Evolutionary conservation across 1,284 basidiomycete species (phyloP), one percentile per base, ranked within the genome.

Genomic region (Stygiomarasmius scandens): DNA sequence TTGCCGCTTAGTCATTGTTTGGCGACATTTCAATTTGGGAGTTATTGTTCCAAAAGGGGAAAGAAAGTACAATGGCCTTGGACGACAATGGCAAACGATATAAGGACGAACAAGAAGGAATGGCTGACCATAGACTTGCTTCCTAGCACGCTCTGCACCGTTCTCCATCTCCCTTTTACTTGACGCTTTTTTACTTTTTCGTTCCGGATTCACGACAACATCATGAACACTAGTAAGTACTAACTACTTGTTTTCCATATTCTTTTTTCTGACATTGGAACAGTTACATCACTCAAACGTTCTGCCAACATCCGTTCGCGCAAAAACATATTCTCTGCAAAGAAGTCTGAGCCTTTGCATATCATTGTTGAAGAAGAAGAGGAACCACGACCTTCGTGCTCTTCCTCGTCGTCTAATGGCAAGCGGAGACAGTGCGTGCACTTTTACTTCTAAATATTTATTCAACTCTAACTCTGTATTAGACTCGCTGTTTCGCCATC

Each of bases 341-440:
- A 46, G 24, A 66, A 61, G 50, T 44, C 24, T 34, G 61, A 67
- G 50, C 62, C 63, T 34, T 66, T 74, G 45, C 68, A 71, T 44
- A 71, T 75, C 27, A 76, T 74, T 41, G 53, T 65, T 8, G 73
- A 75, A 47, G 73, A 76, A 58, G 70, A 74, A 34, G 55, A 60
- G 12, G 48, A 55, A 12, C 36, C 57, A 10, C 29, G 74, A 71
- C 58, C 59, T 51, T 27, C 63, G 60, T 41, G 51, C n/a, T 65
- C 69, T 29, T 67, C 66, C 14, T 61, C 60, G 25, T 55, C 62
- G 9, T 67, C 69, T 29, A 32, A 32, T 32, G 29, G 29, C 29
- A 32, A 60, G 54, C 36, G 32, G 56, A 41, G 64, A 58, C 54
- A 59, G 58, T 56, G 34, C n/a, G 53, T 58, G 44, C 14, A 32